These are phyloP conservation scores for Mytilinidion resinicola DNA, from an alignment of 495 filamentous ascomycete genomes.

Conservation along the genomic window DNA sequence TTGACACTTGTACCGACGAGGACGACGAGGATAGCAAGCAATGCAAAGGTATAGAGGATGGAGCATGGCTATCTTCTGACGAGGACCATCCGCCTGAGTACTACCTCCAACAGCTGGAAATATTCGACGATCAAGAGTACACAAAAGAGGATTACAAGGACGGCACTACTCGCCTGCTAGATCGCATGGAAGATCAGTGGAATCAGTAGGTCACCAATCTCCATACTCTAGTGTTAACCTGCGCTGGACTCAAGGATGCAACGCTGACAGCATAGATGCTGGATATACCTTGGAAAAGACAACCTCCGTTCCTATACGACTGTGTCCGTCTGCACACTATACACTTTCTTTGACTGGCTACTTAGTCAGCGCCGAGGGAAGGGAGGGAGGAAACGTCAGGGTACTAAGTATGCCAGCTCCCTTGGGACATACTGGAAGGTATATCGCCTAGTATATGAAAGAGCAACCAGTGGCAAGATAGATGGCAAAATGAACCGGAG, in stretches of 20 bases:
- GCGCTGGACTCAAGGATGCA: conserved; percentile 1
- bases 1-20: not conserved
- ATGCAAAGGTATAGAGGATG: not conserved
- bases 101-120: conserved; percentile 6
- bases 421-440: too few relatives aligned
- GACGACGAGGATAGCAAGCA: not conserved
- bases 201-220: not conserved
- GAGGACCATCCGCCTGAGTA: too few relatives aligned
- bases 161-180: too few relatives aligned
- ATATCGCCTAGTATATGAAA: too few relatives aligned
- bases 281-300: too few relatives aligned
- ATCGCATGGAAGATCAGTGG: not conserved
- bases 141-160: conserved; percentile 14
- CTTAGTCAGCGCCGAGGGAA: too few relatives aligned
- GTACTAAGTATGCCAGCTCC: too few relatives aligned
- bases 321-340: too few relatives aligned
- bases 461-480: not conserved
- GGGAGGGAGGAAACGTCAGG: too few relatives aligned
- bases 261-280: not conserved
- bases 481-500: conserved; percentile 2
- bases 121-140: conserved; percentile 5
- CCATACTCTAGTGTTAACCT: too few relatives aligned
- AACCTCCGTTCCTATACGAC: too few relatives aligned
- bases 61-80: not conserved
- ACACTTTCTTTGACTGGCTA: too few relatives aligned